Percentiles rank a stretch among this genome's conserved stretches.
phyloP scores from a whole-genome alignment of 1,284 basidiomycete genomes.

The Microbotryum violaceum region DNA sequence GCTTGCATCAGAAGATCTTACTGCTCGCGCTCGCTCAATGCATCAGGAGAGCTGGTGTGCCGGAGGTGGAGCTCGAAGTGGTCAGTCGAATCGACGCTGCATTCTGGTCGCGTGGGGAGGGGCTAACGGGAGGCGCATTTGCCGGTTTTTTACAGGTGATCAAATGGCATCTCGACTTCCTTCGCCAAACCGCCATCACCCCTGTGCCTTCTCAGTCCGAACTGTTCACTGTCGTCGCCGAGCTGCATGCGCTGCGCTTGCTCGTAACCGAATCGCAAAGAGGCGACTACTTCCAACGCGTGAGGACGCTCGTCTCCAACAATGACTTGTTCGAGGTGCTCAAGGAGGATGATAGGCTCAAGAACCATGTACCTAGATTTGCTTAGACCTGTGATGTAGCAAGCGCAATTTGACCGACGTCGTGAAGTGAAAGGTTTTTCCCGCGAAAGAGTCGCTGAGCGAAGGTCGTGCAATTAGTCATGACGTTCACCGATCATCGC shows the following conservation, averaged over 20 bases:
- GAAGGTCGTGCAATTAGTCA: too few species aligned
- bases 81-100: constrained; percentile 14
- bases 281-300: constrained; percentile 31
- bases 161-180: constrained; percentile 33
- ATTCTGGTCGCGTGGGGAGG: background rate
- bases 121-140: background rate
- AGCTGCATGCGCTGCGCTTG: constrained; percentile 30
- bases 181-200: constrained; percentile 25
- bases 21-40: constrained; percentile 79
- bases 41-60: constrained; percentile 69
- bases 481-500: too few species aligned
- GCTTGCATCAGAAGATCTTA: constrained; percentile 80
- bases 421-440: too few species aligned
- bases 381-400: background rate
- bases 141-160: constrained; percentile 23
- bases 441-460: too few species aligned
- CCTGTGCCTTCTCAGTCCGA: constrained; percentile 24
- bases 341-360: constrained; percentile 30
- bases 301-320: constrained; percentile 27
- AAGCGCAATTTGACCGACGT: background rate
- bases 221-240: constrained; percentile 23
- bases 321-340: constrained; percentile 33
- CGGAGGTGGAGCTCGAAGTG: constrained; percentile 32
- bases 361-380: constrained; percentile 14
- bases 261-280: constrained; percentile 31